These are phyloP conservation scores for Botrytis cinerea DNA, from an alignment of 2,329 filamentous ascomycete species.

Conservation along the genomic window DNA sequence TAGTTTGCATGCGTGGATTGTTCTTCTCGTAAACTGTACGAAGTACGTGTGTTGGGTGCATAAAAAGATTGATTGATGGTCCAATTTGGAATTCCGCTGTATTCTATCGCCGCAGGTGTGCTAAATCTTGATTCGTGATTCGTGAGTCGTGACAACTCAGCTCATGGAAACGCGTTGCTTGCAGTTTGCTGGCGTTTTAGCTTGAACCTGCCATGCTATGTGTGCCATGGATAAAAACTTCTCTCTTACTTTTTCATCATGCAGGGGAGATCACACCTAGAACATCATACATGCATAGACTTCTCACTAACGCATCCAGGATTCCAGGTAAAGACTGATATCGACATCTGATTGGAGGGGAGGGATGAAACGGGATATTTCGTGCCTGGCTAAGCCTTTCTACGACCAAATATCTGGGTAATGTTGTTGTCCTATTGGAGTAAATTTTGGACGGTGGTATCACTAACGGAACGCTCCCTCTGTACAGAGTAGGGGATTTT, in stretches of 20 bases:
- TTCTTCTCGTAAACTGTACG: not conserved
- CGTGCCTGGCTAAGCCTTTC: slow-evolving; percentile 9
- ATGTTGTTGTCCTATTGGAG: not conserved
- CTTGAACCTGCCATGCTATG: not conserved
- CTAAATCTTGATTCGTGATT: not conserved
- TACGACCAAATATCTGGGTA: not conserved
- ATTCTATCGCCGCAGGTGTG: not conserved
- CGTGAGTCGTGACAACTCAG: not conserved
- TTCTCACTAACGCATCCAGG: not conserved
- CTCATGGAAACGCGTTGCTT: not conserved
- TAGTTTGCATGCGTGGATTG: not conserved
- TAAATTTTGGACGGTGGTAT: not conserved
- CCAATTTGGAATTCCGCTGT: too few relatives aligned
- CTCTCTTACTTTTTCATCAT: not conserved
- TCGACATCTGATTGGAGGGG: not conserved
- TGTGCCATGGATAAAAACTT: not conserved
- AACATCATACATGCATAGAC: not conserved
- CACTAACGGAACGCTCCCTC: not conserved
- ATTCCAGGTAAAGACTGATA: not conserved
- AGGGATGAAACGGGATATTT: not conserved
- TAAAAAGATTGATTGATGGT: not conserved
- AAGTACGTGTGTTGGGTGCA: not conserved
- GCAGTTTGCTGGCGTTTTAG: not conserved
- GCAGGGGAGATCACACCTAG: slow-evolving; percentile 7
- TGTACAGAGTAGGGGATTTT: not conserved